Percentiles rank a stretch among this genome's conserved stretches.
Evolutionary conservation across 192 early-diverging fungal genomes (phyloP).

Genomic region (Geranomyces michiganensis): DNA sequence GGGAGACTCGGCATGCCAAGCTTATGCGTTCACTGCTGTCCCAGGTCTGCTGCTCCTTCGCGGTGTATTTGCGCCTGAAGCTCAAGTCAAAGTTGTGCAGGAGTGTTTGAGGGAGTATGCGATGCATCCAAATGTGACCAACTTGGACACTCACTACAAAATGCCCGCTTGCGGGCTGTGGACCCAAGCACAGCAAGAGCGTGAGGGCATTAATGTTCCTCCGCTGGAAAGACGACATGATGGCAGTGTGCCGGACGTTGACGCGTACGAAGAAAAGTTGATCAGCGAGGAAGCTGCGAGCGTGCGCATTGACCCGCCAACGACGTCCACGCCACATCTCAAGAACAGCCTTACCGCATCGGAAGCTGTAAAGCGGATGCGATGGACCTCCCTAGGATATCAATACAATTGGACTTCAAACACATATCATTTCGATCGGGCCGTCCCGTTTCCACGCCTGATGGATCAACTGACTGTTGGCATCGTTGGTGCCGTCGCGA

Average conservation of each 20-base stretch:
- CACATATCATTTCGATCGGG: constrained; percentile 72
- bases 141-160: constrained; percentile 85
- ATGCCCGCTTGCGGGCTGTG: constrained; percentile 66
- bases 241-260: constrained; percentile 1
- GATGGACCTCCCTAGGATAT: constrained; percentile 57
- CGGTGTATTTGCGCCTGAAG: constrained; percentile 69
- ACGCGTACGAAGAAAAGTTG: background rate
- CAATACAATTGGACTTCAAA: constrained; percentile 53
- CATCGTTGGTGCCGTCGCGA: constrained; percentile 67
- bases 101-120: constrained; percentile 78
- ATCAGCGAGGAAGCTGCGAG: background rate
- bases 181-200: constrained; percentile 50
- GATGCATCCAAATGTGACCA: constrained; percentile 78
- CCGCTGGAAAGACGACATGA: constrained; percentile 16
- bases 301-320: constrained; percentile 47
- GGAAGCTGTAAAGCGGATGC: constrained; percentile 33
- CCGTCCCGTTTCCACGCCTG: constrained; percentile 69
- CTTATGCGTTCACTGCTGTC: constrained; percentile 42
- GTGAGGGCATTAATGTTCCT: background rate
- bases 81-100: constrained; percentile 71
- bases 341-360: constrained; percentile 23
- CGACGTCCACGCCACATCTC: constrained; percentile 33
- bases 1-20: constrained; percentile 10
- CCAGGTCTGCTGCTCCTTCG: constrained; percentile 82
- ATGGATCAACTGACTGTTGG: constrained; percentile 62